Evolutionary conservation across 2,329 filamentous ascomycete genomes (phyloP), one percentile per base, ranked within the genome.

Genomic region (Alternaria hordeiaustralica): DNA sequence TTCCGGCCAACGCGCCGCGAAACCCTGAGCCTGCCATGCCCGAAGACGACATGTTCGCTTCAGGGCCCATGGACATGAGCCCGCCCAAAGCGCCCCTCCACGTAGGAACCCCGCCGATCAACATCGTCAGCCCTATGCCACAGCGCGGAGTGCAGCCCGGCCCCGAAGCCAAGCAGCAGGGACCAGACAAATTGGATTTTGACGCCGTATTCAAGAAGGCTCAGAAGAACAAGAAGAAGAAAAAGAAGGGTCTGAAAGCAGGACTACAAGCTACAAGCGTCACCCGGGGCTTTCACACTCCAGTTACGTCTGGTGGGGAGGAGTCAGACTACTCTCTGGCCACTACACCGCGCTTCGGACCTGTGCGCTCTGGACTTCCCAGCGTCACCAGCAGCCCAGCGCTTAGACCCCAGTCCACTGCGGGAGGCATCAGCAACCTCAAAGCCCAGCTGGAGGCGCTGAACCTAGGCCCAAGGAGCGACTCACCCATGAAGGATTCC

Each of bases 361-460:
- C 79, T 28, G 72, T 76, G 51, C 70, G 80, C 53, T 80, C 81
- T 72, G 81, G 84, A n/a, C 77, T 84, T 44, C 74, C 79, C 7
- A 85, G 84, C 67, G 79, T 83, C 25, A 84, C 92, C 8, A 83
- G 80, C 66, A 86, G 84, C 64, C 83, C 84, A n/a, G 79, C 81
- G 23, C 77, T 85, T 36, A 81, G 85, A 63, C 84, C 87, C 7
- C 79, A 82, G 1, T 85, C 84, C 23, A 78, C 83, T 2, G 79
- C 79, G 46, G 90, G 91, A 63, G 94, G 93, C 51, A 94, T 97
- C 72, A 92, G 92, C 74, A 92, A 90, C 72, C 83, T 97, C 74
- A 93, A 93, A 77, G 85, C 90, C 78, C 91, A 96, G 75, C 85
- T 97, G 61, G 94, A 97, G 65, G 88, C 90, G 3, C 83, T 97